phyloP scores from a whole-genome alignment of 2,329 filamentous ascomycete genomes.

The Annulohypoxylon truncatum region DNA sequence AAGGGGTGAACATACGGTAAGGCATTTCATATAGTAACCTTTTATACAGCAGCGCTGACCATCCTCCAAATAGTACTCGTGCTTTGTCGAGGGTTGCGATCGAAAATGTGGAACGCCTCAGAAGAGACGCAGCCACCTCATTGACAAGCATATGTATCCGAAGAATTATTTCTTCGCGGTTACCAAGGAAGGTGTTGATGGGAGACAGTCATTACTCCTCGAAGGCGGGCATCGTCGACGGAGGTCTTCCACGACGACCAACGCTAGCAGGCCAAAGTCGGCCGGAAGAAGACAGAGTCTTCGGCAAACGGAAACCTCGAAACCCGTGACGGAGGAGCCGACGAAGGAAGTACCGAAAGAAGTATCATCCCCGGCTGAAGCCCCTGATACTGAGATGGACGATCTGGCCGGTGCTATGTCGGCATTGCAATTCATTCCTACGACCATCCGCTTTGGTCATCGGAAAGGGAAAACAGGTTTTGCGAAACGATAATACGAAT shows the following conservation, averaged over 20 bases:
- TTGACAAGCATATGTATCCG: conserved; percentile 95
- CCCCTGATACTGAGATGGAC: conserved; percentile 67
- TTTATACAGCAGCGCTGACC: conserved; percentile 16
- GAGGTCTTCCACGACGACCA: conserved; percentile 58
- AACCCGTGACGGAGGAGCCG: conserved; percentile 25
- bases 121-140: conserved; percentile 87
- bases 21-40: conserved; percentile 47
- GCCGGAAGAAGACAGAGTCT: conserved; percentile 48
- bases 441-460: conserved; percentile 73
- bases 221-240: conserved; percentile 63
- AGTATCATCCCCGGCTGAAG: conserved; percentile 35
- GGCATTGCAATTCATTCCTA: conserved; percentile 76
- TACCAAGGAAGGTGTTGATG: conserved; percentile 90
- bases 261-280: conserved; percentile 43
- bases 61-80: conserved; percentile 72
- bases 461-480: conserved; percentile 66
- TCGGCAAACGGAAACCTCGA: conserved; percentile 36
- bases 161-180: conserved; percentile 89
- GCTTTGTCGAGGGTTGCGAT: conserved; percentile 90
- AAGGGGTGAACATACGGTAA: conserved; percentile 86
- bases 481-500: conserved; percentile 57
- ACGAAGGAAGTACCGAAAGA: conserved; percentile 31
- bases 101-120: conserved; percentile 83
- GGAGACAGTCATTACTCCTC: conserved; percentile 80
- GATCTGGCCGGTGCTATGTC: conserved; percentile 76